Evolutionary conservation across 345 rosid species (phyloP).

Genomic region (Ceriops zippeliana): DNA sequence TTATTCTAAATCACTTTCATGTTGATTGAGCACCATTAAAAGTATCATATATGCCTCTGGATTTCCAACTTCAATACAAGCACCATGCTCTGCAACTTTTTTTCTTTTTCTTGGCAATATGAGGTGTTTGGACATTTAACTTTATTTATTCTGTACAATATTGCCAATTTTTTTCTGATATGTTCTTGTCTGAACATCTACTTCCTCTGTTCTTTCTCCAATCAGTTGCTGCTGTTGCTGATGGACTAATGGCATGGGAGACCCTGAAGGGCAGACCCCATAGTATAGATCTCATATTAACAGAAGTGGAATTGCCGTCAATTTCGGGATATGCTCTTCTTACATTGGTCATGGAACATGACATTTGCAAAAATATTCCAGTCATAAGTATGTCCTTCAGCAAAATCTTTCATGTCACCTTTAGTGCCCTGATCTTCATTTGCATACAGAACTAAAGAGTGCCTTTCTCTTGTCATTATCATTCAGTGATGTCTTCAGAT

Average conservation of each 20-base stretch:
- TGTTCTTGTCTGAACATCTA: neutral
- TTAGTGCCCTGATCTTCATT: neutral
- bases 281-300: conserved; percentile 58
- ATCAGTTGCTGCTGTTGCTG: conserved; percentile 65
- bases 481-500: conserved; percentile 63
- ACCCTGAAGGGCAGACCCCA: conserved; percentile 43
- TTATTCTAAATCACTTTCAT: too few species aligned
- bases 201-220: conserved; percentile 2
- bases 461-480: neutral
- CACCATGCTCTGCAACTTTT: too few species aligned
- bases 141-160: neutral
- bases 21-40: too few species aligned
- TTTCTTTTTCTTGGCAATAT: neutral
- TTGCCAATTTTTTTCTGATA: neutral
- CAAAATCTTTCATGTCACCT: neutral
- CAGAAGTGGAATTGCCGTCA: conserved; percentile 73
- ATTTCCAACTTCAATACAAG: too few species aligned
- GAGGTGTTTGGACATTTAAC: neutral
- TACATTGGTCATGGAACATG: conserved; percentile 63
- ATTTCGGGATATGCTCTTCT: conserved; percentile 76
- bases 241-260: conserved; percentile 86
- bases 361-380: conserved; percentile 68
- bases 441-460: conserved; percentile 4
- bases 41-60: too few species aligned
- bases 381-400: conserved; percentile 61